These are phyloP conservation scores for Pythium periplocum DNA, from an alignment of 352 stramenopile genomes.

Conservation along the genomic window DNA sequence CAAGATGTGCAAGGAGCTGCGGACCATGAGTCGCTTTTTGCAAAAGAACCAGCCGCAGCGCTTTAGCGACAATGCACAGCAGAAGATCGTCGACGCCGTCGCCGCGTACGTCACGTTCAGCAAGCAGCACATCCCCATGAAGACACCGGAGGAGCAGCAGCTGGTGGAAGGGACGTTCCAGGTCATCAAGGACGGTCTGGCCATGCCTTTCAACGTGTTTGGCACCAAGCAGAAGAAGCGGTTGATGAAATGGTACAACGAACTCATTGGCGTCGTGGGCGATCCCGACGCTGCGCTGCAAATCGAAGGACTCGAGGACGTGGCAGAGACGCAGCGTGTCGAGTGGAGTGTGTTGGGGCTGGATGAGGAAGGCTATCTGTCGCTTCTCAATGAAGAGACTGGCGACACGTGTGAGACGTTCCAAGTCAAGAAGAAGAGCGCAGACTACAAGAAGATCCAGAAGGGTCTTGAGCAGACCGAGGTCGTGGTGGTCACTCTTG, in stretches of 20 bases:
- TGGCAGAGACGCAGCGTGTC: slow-evolving; percentile 13
- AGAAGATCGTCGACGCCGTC: slow-evolving; percentile 71
- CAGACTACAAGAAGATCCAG: slow-evolving; percentile 68
- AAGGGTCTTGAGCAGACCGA: slow-evolving; percentile 50
- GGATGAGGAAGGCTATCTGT: slow-evolving; percentile 71
- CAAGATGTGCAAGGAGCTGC: slow-evolving; percentile 71
- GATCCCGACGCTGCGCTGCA: slow-evolving; percentile 33
- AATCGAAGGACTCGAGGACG: slow-evolving; percentile 11
- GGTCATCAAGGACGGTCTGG: slow-evolving; percentile 72
- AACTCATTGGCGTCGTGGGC: slow-evolving; percentile 54
- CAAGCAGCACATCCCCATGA: slow-evolving; percentile 31
- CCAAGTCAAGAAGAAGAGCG: slow-evolving; percentile 60
- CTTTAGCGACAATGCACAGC: slow-evolving; percentile 76
- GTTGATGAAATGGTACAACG: slow-evolving; percentile 83
- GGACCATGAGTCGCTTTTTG: slow-evolving; percentile 69
- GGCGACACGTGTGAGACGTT: slow-evolving; percentile 67
- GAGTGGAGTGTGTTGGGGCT: slow-evolving; percentile 70
- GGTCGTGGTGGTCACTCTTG: slow-evolving; percentile 46
- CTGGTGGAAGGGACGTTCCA: slow-evolving; percentile 56
- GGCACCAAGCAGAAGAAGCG: slow-evolving; percentile 80
- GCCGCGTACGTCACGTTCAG: slow-evolving; percentile 57
- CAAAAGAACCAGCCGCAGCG: slow-evolving; percentile 74
- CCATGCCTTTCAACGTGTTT: slow-evolving; percentile 82
- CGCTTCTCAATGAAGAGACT: slow-evolving; percentile 57
- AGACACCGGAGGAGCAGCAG: slow-evolving; percentile 22